Evolutionary conservation across 1,284 basidiomycete genomes (phyloP), one percentile per base, ranked within the genome.

Genomic region (Trichosporon coremiiforme): DNA sequence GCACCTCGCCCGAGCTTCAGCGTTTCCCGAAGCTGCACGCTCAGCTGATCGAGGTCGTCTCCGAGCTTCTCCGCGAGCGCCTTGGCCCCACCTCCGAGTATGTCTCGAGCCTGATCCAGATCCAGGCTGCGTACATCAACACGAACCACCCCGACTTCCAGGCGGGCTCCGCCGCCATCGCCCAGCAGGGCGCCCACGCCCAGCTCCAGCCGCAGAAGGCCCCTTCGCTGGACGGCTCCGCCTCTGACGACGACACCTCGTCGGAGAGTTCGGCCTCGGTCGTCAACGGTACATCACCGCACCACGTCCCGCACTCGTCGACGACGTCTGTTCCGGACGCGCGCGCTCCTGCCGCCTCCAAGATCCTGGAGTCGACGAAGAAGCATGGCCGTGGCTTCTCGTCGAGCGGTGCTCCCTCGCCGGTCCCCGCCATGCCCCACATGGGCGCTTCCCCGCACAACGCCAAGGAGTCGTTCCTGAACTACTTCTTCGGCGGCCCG

Each of bases 41-140:
- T 0, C 95, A 97, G 79, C 86, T 99, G 35, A 91, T 99, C 75
- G 97, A 99, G 82, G 92, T 92, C n/a, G 94, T 99, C 17, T 98
- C 95, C 0, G 97, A 99, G 78, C 87, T 99, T 13, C 85, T 99
- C 55, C 89, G 95, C 68, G 97, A 99, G 84, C 90, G 97, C 17
- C 88, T 99, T 6, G 95, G 95, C 0, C 97, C 97, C 0, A 98
- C 97, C 0, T 95, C 93, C 0, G 93, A 96, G 57, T 99, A 99
- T 81, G 93, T 96, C 3, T 92, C 95, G 77, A 95, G 93, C 79
- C 86, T 99, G 75, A 98, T 99, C 78, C 89, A 91, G 76, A 99
- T 99, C 69, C 97, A 99, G 84, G 94, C 94, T 0, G 95, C 97
- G 12, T 99, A 99, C 83, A 99, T 99, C 87, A 97, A 96, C 82